Base-by-base conservation (phyloP, 805 yeast species). In the Metschnikowia proteae region DNA sequence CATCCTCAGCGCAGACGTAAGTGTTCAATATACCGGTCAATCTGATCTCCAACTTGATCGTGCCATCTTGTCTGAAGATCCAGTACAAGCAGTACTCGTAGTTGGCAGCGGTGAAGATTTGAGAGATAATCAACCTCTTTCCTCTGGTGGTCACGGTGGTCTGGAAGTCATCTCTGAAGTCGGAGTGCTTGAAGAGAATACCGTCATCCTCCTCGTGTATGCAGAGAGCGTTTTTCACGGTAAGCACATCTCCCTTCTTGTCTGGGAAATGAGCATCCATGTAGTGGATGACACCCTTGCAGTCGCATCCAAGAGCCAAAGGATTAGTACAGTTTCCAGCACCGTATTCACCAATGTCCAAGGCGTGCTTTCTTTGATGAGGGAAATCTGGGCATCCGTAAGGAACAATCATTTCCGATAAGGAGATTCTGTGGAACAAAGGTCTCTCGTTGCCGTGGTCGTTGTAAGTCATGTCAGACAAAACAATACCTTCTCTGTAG, bases 171-270 rank as follows among this genome's bases (percentile, higher is more conserved):
- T 86, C 92, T 74, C 94, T 80, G 73, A 84, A 86, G 69, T 86
- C 92, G 49, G 92, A 84, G 69, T 86, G 94, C 73, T 86, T 86
- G 76, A 74, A 85, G 56, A 86, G 70, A 55, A 86, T 67, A 31
- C 94, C 92, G 60, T 85, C 90, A 62, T 87, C 94, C 67, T 86
- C 92, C 72, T 86, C 94, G 65, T 87, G 94, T 60, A 86, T 85
- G 68, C 94, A 86, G 52, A 86, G 78, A 11, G 91, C 92, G 58
- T 86, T 84, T 68, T 82, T 84, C 51, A 85, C 75, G 31, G 88
- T 82, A 56, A 82, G 71, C 50, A 89, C 83, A 23, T 79, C 83
- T 63, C 94, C 94, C 7, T 72, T 66, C 65, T 81, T 78, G 66
- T 81, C 81, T 31, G 83, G 75, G 62, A 84, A 83, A 66, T 81